Percentiles rank a stretch among this genome's conserved stretches.
Evolutionary conservation across 1,284 basidiomycete genomes (phyloP).

Genomic region (Pseudozyma tsukubaensis): DNA sequence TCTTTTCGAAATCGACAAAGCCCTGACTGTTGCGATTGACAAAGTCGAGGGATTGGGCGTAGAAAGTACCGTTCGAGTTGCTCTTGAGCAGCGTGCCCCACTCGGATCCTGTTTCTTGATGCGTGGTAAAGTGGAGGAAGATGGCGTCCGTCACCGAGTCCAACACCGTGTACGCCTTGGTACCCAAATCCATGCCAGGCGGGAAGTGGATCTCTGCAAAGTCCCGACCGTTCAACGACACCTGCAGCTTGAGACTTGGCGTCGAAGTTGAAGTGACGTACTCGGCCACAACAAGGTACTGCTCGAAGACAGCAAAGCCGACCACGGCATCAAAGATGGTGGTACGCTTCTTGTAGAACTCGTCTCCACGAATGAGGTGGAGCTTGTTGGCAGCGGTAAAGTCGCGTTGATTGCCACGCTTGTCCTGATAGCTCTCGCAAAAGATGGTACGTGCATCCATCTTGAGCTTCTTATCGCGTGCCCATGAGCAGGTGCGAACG

Average conservation of each 20-base stretch:
- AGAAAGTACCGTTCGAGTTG: conserved; percentile 98
- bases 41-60: conserved; percentile 83
- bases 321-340: conserved; percentile 84
- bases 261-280: conserved; percentile 71
- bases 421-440: conserved; percentile 87
- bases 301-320: conserved; percentile 95
- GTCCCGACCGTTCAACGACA: conserved; percentile 86
- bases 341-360: conserved; percentile 80
- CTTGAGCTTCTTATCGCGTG: conserved; percentile 78
- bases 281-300: conserved; percentile 93
- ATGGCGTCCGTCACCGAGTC: conserved; percentile 93
- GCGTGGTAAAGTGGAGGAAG: conserved; percentile 95
- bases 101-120: conserved; percentile 77
- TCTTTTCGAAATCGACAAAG: conserved; percentile 98
- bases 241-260: conserved; percentile 77
- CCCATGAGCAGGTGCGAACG: conserved; percentile 92
- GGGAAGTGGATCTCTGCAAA: conserved; percentile 92
- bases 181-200: conserved; percentile 84
- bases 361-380: conserved; percentile 81
- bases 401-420: conserved; percentile 80
- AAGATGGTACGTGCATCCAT: conserved; percentile 86
- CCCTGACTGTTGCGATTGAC: conserved; percentile 89
- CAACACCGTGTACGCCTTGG: conserved; percentile 90
- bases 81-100: conserved; percentile 94
- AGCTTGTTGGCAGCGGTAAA: conserved; percentile 75